These are phyloP conservation scores for Boletus pseudopeckii DNA, from an alignment of 768 basidiomycete species.

Conservation along the genomic window DNA sequence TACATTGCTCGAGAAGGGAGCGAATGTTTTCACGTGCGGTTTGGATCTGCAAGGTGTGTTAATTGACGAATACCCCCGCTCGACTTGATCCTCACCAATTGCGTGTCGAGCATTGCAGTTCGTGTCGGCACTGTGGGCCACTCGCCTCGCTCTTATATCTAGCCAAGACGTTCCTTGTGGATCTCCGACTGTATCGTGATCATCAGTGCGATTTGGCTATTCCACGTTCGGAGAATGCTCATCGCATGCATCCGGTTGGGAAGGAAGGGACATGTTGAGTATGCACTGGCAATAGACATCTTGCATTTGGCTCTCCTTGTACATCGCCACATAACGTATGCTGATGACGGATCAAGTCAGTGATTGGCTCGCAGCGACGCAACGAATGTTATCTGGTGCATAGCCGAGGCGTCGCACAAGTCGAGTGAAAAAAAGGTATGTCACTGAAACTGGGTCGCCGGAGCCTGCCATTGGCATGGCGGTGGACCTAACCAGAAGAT, in stretches of 20 bases:
- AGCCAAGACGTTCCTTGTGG: too few species aligned
- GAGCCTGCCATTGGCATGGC: neutral
- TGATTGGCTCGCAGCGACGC: too few species aligned
- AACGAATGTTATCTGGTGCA: too few species aligned
- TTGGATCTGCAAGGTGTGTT: conserved; percentile 6
- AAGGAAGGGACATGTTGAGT: neutral
- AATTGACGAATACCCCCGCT: neutral
- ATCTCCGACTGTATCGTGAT: neutral
- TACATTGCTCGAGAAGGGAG: conserved; percentile 14
- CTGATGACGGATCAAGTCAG: too few species aligned
- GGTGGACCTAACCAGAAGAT: neutral
- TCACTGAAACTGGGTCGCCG: neutral
- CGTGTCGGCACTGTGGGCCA: neutral
- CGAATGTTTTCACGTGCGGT: conserved; percentile 8
- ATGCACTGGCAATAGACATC: too few species aligned
- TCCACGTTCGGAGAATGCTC: neutral
- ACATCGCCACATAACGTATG: too few species aligned
- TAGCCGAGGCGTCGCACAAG: too few species aligned
- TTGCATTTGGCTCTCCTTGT: too few species aligned
- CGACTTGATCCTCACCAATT: conserved; percentile 1
- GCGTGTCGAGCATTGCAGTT: neutral
- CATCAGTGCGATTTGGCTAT: neutral
- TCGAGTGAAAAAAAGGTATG: neutral
- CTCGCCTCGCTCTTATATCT: conserved; percentile 2
- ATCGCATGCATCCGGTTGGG: neutral